Base-by-base conservation (phyloP, 2,329 filamentous ascomycete genomes). In the Aspergillus neotritici region DNA sequence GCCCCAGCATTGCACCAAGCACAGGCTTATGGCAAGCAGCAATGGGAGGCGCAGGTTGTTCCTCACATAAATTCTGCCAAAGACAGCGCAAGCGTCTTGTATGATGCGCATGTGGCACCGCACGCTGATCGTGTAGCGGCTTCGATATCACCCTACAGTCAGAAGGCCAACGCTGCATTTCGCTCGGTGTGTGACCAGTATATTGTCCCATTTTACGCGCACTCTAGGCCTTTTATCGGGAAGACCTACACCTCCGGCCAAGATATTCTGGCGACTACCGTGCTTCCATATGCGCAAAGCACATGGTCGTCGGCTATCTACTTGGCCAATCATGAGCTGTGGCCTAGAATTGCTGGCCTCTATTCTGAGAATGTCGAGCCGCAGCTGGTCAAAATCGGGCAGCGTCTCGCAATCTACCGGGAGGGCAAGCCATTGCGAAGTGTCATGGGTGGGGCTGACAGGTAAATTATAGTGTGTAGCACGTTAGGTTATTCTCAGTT, bases 331-430 rank as follows among this genome's bases (percentile, higher is more conserved):
- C 79, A 80, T 36, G 83, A 82, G 2, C 72, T 97, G 12, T 93
- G 87, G 84, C 91, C 91, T 2, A 83, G 85, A 51, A 50, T 96
- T 9, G 81, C 85, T 17, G 76, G 86, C 11, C 70, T 96, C 4
- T 97, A 97, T 60, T 79, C 83, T 9, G 83, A 95, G 60, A 95
- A 94, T 56, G 90, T 98, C 3, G 90, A 97, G 69, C 94, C 94
- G 11, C 94, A 98, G 66, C 76, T 98, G 11, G 79, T 91, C 44
- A 87, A 89, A 57, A 97, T 98, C 57, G 87, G 87, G 10, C 86
- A 96, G 69, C 83, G 90, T 35, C 77, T 98, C 9, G 90, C 89
- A 32, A 72, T 70, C 49, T 76, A 76, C 46, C 67, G 75, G 15
- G 74, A 79, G 55, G 79, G 79, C 14, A 80, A 79, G 61, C 82